These are phyloP conservation scores for Anacardium occidentale DNA, from an alignment of 345 rosid species.

Conservation along the genomic window DNA sequence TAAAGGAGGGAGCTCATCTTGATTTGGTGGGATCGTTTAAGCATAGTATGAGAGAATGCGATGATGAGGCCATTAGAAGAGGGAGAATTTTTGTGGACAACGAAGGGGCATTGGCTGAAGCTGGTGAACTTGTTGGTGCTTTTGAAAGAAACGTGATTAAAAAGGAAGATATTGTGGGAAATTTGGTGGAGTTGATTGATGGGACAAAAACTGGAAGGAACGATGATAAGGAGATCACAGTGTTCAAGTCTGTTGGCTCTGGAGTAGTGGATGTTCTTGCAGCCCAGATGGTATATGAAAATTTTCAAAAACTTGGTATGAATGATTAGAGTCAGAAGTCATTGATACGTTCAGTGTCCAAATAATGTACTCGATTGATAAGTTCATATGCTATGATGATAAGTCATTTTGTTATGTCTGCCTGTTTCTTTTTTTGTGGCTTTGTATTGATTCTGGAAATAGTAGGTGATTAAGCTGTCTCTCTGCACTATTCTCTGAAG, in stretches of 20 bases:
- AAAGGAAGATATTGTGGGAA: constrained; percentile 50
- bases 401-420: constrained; percentile 53
- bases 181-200: constrained; percentile 60
- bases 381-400: too few relatives aligned
- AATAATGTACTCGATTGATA: too few relatives aligned
- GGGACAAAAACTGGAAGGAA: constrained; percentile 49
- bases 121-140: constrained; percentile 85
- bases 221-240: constrained; percentile 50
- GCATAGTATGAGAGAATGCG: constrained; percentile 78
- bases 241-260: constrained; percentile 85
- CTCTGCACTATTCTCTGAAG: constrained; percentile 77
- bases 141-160: constrained; percentile 68
- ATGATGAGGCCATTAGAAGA: constrained; percentile 64
- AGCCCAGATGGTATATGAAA: constrained; percentile 65
- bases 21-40: constrained; percentile 86
- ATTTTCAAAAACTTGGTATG: constrained; percentile 1
- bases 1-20: constrained; percentile 77
- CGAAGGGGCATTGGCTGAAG: constrained; percentile 63
- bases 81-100: constrained; percentile 78
- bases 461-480: constrained; percentile 66
- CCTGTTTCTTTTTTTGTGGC: constrained; percentile 35
- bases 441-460: constrained; percentile 48
- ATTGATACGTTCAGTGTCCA: constrained; percentile 16
- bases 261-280: constrained; percentile 68
- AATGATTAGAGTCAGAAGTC: constrained; percentile 10